Percentiles rank a stretch among this genome's conserved stretches.
phyloP scores from a whole-genome alignment of 2,329 filamentous ascomycete species.

The Thelonectria blattea region DNA sequence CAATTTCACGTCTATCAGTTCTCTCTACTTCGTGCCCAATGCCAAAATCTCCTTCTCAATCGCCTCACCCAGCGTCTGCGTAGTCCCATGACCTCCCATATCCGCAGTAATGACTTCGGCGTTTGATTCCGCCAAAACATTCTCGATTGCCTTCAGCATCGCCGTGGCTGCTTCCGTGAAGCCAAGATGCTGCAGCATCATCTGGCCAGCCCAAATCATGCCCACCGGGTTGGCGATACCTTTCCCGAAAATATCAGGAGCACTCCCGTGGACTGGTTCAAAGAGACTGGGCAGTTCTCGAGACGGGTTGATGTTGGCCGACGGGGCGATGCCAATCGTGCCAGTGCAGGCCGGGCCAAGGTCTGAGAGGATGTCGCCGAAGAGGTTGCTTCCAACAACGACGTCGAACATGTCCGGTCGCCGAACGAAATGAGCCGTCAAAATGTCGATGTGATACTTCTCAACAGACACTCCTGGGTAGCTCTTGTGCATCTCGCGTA shows the following conservation, averaged over 20 bases:
- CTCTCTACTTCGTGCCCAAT: neutral
- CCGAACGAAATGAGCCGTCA: conserved; percentile 68
- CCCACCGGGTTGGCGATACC: conserved; percentile 78
- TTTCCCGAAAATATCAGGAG: conserved; percentile 75
- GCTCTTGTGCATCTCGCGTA: conserved; percentile 57
- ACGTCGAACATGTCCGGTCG: conserved; percentile 66
- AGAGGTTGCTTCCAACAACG: conserved; percentile 68
- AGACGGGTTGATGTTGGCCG: conserved; percentile 69
- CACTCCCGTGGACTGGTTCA: conserved; percentile 73
- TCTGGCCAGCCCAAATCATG: conserved; percentile 73
- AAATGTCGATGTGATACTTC: conserved; percentile 71
- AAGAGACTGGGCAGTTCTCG: conserved; percentile 61
- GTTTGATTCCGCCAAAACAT: conserved; percentile 59
- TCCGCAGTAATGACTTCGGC: conserved; percentile 40
- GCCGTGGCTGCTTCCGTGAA: conserved; percentile 51
- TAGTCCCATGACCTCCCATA: conserved; percentile 40
- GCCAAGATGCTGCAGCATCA: conserved; percentile 54
- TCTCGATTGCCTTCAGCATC: conserved; percentile 66
- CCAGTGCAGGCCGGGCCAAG: conserved; percentile 73
- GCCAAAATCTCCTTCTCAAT: conserved; percentile 27
- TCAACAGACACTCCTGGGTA: conserved; percentile 66
- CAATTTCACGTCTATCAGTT: neutral
- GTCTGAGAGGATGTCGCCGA: conserved; percentile 73
- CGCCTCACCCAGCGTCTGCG: conserved; percentile 29
- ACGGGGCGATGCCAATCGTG: conserved; percentile 75